Evolutionary conservation across 768 basidiomycete species (phyloP).

Genomic region (Xerocomus spinulosus): DNA sequence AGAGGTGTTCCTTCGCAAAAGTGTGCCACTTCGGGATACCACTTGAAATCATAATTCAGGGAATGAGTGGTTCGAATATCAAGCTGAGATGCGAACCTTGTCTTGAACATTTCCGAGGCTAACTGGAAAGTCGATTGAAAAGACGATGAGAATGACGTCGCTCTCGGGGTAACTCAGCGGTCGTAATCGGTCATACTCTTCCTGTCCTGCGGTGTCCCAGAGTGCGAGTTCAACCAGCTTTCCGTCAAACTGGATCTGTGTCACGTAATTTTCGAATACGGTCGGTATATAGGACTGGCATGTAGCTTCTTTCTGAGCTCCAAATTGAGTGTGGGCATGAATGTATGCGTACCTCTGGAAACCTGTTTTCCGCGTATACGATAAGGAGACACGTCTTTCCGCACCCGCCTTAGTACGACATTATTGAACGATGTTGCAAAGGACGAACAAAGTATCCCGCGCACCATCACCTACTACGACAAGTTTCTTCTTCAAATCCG

Average conservation of each 20-base stretch:
- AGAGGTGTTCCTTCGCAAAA: constrained; percentile 88
- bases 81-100: constrained; percentile 50
- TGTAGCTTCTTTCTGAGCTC: constrained; percentile 18
- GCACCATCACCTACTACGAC: constrained; percentile 87
- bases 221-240: constrained; percentile 93
- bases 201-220: constrained; percentile 97
- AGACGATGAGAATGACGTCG: constrained; percentile 90
- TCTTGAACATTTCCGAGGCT: constrained; percentile 88
- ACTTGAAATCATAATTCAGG: constrained; percentile 42
- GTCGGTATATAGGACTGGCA: constrained; percentile 85
- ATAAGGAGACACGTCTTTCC: constrained; percentile 95
- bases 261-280: constrained; percentile 93
- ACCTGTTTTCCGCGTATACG: constrained; percentile 94
- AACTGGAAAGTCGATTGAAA: constrained; percentile 89
- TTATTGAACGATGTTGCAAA: constrained; percentile 24
- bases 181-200: constrained; percentile 89
- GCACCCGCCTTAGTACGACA: constrained; percentile 58
- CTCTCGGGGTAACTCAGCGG: constrained; percentile 86
- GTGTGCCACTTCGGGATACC: constrained; percentile 91
- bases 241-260: constrained; percentile 78
- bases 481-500: constrained; percentile 81
- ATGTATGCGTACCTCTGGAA: constrained; percentile 73
- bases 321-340: background rate
- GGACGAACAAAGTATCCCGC: constrained; percentile 31
- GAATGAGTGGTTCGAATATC: background rate